Base-by-base conservation (phyloP, 208 protist species). In the Balamuthia mandrillaris region DNA sequence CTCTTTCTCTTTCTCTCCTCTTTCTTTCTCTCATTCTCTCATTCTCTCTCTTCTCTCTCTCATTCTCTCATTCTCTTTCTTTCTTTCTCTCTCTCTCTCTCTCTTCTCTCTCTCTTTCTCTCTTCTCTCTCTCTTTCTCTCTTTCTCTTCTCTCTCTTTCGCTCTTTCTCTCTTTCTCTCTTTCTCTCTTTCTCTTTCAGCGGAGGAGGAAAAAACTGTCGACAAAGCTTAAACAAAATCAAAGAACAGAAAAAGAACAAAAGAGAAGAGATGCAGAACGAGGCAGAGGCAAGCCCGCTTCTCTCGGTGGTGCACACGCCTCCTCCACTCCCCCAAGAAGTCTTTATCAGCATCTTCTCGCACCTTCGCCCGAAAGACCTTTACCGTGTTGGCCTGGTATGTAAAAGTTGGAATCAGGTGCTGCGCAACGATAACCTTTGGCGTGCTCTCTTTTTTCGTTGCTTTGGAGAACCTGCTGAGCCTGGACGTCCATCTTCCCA, bases 351-450 rank as follows among this genome's bases (percentile, higher is more conserved):
- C 21, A n/a, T 79, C 5, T 10, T 79, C 4, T n/a, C 33, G 12
- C 70, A 79, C 70, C 70, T 79, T 42, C 45, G 70, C 12, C 21
- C 58, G 47, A 42, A 49, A 2, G 70, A 79, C 47, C 47, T 79
- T 16, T 37, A 49, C 31, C 3, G 70, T 2, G 29, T 79, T 29
- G 70, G 33, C 4, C 70, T 52, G 12, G 70, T 79, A 49, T 79
- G 70, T 33, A 42, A 49, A 0, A 49, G 18, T 6, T 79, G 70
- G 70, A 16, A 16, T 16, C 47, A 31, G 33, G 52, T 42, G 70
- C 21, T 42, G 5, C 21, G 70, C 45, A 60, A 42, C 45, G 70
- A 79, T n/a, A 49, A 56, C 47, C 58, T 79, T 18, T 79, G 70
- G 70, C 41, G 70, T 16, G 47, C 27, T 16, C 33, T 79, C 14